Conservation (phyloP, 1,284 basidiomycete genomes). For the Cutaneotrichosporon spelunceum region DNA sequence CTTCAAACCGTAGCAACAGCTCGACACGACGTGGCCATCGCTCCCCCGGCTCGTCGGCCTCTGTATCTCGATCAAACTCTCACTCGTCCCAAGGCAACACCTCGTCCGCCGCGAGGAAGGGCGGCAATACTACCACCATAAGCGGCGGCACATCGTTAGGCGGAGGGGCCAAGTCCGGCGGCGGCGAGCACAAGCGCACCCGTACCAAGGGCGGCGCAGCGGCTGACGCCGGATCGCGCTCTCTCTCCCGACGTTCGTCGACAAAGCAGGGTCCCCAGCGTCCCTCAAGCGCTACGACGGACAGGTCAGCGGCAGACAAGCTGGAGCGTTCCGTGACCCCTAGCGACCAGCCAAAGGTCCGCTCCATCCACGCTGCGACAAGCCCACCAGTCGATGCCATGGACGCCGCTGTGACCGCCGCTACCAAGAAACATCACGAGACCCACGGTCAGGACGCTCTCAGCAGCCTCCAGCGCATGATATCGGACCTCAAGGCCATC, state of each 20-base stretch:
- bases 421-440: constrained; percentile 37
- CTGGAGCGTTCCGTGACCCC: constrained; percentile 14
- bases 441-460: constrained; percentile 39
- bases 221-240: constrained; percentile 10
- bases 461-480: constrained; percentile 47
- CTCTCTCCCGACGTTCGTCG: constrained; percentile 16
- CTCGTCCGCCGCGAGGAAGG: constrained; percentile 28
- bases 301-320: constrained; percentile 11
- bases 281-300: constrained; percentile 19
- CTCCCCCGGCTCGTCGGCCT: constrained; percentile 23
- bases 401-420: constrained; percentile 44
- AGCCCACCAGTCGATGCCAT: constrained; percentile 40
- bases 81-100: constrained; percentile 28
- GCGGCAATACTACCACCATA: constrained; percentile 41
- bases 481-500: constrained; percentile 46
- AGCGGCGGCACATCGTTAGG: constrained; percentile 42
- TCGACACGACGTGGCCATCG: constrained; percentile 27
- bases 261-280: constrained; percentile 12
- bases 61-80: constrained; percentile 38
- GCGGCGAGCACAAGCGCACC: constrained; percentile 17
- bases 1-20: constrained; percentile 26
- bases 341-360: constrained; percentile 12
- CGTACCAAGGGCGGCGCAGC: constrained; percentile 22
- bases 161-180: constrained; percentile 17
- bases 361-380: constrained; percentile 34